Evolutionary conservation across 2,329 filamentous ascomycete species (phyloP).

Genomic region (Penicillium sp.): DNA sequence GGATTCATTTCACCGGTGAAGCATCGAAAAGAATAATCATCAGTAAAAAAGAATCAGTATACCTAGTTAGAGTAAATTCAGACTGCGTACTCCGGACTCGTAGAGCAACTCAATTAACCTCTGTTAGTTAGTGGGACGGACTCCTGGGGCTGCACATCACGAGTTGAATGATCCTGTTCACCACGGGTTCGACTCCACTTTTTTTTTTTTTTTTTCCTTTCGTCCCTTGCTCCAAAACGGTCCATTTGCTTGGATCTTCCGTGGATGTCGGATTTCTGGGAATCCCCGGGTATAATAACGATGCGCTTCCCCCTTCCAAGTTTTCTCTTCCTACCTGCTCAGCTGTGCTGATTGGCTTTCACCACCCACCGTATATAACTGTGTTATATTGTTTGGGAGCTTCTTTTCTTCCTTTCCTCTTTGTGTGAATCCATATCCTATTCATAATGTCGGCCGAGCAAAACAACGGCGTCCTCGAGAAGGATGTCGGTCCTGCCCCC

Average conservation of each 20-base stretch:
- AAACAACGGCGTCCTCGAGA: constrained; percentile 26
- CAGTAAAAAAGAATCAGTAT: no score
- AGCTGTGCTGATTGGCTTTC: constrained; percentile 29
- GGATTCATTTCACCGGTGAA: no score
- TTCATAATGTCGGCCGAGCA: constrained; percentile 26
- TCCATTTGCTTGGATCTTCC: no score
- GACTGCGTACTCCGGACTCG: no score
- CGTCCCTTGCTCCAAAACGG: no score
- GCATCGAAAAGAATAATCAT: no score
- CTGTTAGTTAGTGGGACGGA: constrained; percentile 17
- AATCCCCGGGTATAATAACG: constrained; percentile 20
- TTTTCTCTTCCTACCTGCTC: constrained; percentile 11
- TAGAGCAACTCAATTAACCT: constrained; percentile 21
- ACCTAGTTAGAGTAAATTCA: not conserved
- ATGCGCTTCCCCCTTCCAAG: constrained; percentile 11
- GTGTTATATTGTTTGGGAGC: constrained; percentile 19
- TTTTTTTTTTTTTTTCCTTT: constrained; percentile 13
- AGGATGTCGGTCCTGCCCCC: constrained; percentile 24
- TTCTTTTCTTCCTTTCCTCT: constrained; percentile 11
- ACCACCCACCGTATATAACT: constrained; percentile 16
- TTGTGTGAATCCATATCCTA: not conserved
- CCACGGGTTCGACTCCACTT: constrained; percentile 19
- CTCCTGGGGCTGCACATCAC: constrained; percentile 21
- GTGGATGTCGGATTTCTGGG: no score
- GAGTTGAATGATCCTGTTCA: no score